These are phyloP conservation scores for Geotrichum carabidarum DNA, from an alignment of 1,139 yeast genomes.

Conservation along the genomic window DNA sequence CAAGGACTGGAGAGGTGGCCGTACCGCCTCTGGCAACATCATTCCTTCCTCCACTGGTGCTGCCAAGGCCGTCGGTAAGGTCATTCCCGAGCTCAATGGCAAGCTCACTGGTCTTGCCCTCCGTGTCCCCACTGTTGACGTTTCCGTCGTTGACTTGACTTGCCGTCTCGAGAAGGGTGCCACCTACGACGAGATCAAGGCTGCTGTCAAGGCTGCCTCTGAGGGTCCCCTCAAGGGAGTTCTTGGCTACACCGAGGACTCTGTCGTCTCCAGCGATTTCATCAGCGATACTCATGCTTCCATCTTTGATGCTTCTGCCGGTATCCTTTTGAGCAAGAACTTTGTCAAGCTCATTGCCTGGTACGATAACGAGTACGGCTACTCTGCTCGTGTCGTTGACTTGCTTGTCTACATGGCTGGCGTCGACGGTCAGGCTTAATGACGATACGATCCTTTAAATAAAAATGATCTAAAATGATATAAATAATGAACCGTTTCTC, in stretches of 20 bases:
- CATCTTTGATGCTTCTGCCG: constrained; percentile 80
- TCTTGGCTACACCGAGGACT: constrained; percentile 79
- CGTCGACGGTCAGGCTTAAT: constrained; percentile 21
- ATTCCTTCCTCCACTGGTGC: constrained; percentile 91
- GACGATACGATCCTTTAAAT: not conserved
- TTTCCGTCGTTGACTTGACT: constrained; percentile 72
- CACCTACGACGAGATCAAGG: constrained; percentile 70
- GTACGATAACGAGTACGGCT: constrained; percentile 91
- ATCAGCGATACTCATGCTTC: constrained; percentile 72
- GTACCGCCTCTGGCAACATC: constrained; percentile 86
- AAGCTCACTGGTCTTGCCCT: constrained; percentile 85
- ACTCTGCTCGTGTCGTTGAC: constrained; percentile 89
- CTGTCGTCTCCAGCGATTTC: constrained; percentile 82
- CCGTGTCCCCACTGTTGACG: constrained; percentile 85
- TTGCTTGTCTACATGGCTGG: constrained; percentile 70
- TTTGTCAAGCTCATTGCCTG: constrained; percentile 82
- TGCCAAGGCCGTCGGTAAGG: constrained; percentile 90
- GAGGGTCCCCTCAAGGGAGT: constrained; percentile 69
- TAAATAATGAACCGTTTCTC: not conserved
- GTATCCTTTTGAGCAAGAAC: constrained; percentile 74
- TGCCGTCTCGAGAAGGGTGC: constrained; percentile 64
- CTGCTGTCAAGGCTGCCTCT: constrained; percentile 58
- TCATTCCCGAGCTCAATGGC: constrained; percentile 81
- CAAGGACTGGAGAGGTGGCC: constrained; percentile 95
- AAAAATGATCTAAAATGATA: not conserved